A percentile compares a stretch with the other conserved stretches of the same genome.
Conservation (phyloP, 2,329 filamentous ascomycete species). For the Hypoxylon sp. region DNA sequence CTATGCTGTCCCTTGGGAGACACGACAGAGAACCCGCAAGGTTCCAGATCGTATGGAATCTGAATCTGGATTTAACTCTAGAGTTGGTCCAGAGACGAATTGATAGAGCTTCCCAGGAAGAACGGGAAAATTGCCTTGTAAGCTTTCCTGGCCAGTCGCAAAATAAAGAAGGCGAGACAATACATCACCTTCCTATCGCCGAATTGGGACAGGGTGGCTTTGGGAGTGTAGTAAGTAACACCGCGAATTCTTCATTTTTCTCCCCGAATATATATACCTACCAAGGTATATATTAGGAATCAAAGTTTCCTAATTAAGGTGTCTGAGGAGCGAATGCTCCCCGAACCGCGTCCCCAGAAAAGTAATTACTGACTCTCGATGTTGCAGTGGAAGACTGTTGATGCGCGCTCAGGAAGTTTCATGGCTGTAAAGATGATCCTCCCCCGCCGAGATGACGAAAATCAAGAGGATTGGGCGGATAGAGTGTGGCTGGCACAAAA, state of each 20-base stretch:
- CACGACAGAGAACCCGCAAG: background rate
- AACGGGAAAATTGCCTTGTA: background rate
- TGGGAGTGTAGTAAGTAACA: conserved; percentile 13
- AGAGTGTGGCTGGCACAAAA: background rate
- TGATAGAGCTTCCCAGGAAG: background rate
- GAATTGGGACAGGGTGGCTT: conserved; percentile 21
- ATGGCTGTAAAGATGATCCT: conserved; percentile 28
- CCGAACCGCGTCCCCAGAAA: too few relatives aligned
- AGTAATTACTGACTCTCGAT: too few relatives aligned
- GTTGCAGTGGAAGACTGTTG: conserved; percentile 19
- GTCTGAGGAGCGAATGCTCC: too few relatives aligned
- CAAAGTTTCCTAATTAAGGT: too few relatives aligned
- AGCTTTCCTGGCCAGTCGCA: background rate
- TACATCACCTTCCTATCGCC: background rate
- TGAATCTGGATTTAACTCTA: background rate
- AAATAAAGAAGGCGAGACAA: background rate
- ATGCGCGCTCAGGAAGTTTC: conserved; percentile 15
- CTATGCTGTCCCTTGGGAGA: conserved; percentile 6
- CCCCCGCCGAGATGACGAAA: background rate
- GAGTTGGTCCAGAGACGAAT: conserved; percentile 2
- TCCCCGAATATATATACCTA: too few relatives aligned
- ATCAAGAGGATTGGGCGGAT: background rate
- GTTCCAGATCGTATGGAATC: conserved; percentile 19
- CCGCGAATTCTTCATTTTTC: too few relatives aligned
- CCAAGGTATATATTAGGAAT: too few relatives aligned